phyloP scores from a whole-genome alignment of 768 basidiomycete genomes.

The Terana coerulea region DNA sequence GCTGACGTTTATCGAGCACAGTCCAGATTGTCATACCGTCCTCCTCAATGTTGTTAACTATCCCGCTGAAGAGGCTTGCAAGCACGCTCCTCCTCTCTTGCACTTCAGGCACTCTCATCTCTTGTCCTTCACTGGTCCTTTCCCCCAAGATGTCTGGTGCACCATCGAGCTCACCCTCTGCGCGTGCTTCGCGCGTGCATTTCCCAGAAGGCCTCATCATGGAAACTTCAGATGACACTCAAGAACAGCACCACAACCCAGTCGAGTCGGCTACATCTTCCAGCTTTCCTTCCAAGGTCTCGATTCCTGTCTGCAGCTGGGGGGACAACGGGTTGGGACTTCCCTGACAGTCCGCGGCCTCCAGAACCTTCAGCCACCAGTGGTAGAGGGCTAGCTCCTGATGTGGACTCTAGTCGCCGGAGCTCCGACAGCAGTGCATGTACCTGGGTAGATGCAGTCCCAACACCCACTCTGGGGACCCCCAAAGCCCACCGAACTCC shows the following conservation, averaged over 20 bases:
- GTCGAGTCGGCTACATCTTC: neutral
- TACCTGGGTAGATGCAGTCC: conserved; percentile 31
- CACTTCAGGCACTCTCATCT: no score
- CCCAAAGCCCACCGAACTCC: conserved; percentile 18
- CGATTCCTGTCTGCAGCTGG: no score
- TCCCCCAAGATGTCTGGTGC: neutral
- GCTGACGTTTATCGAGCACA: no score
- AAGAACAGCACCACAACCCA: no score
- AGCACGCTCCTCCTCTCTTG: no score
- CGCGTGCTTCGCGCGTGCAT: conserved; percentile 2
- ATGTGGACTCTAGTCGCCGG: conserved; percentile 17
- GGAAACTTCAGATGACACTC: neutral
- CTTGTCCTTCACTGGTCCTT: no score
- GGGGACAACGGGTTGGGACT: no score
- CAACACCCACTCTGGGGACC: conserved; percentile 31
- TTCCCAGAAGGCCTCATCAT: conserved; percentile 1
- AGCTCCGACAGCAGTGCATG: conserved; percentile 35
- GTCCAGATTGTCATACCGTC: no score
- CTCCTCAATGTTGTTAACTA: no score
- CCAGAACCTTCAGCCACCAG: neutral
- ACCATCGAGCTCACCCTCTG: neutral
- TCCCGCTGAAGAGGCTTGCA: no score
- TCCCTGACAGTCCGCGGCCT: neutral
- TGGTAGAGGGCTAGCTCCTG: neutral
- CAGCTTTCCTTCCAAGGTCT: neutral